Evolutionary conservation across 1,284 basidiomycete genomes (phyloP), one percentile per base, ranked within the genome.

Genomic region (Moesziomyces sp.): DNA sequence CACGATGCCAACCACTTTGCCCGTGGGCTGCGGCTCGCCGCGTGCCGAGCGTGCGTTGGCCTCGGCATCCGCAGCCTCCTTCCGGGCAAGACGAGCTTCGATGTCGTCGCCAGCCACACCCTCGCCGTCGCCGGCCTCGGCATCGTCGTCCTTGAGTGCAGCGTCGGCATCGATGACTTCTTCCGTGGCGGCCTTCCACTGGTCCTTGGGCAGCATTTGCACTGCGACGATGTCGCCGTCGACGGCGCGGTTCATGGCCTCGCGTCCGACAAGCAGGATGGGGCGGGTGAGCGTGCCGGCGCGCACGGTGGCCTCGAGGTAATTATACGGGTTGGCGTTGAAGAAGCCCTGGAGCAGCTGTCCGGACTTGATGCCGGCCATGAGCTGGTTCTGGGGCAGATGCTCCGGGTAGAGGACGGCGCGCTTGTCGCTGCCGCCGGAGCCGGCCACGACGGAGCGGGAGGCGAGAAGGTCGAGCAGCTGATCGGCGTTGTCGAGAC

Each of bases 321-420:
- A 99, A 84, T 99, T 99, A 87, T 93, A 99, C 66, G 91, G 90
- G 79, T 93, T 97, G 5, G 95, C 93, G 80, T 93, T 95, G 86
- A 97, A 99, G 83, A 94, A 91, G 0, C 97, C 97, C 85, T 96
- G 92, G 77, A 94, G 88, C 11, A 95, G 88, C 52, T 91, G 87
- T 0, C 93, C 93, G 10, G 89, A 89, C 84, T 94, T 95, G 56
- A 98, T 87, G 2, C 94, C 96, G 8, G 94, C 93, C 28, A 90
- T 85, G 19, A 98, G 85, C 0, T 89, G 89, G 1, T 90, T 88
- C 30, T 89, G 87, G 0, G 93, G 88, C 11, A 97, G 87, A 84
- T 99, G 96, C 91, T 98, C 80, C 4, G 75, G 77, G 54, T 80
- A 84, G 5, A 84, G 62, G 1, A 70, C 61, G 9, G 67, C 58